phyloP scores from a whole-genome alignment of 352 stramenopile genomes.

The Phytophthora pseudosyringae region DNA sequence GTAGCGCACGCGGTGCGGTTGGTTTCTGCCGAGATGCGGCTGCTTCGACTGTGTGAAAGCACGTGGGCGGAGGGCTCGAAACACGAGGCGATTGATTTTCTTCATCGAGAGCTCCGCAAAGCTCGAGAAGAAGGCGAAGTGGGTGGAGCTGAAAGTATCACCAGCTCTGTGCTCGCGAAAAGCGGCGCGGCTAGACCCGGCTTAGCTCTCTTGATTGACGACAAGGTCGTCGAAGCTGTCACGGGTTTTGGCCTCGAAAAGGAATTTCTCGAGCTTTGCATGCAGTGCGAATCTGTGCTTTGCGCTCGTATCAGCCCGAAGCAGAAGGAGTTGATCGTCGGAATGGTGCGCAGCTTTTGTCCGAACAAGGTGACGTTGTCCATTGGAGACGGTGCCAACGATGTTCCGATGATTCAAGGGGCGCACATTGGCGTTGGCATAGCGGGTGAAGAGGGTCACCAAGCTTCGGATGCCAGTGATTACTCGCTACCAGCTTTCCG shows the following conservation, averaged over 20 bases:
- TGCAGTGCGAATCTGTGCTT: conserved; percentile 94
- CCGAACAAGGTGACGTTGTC: conserved; percentile 72
- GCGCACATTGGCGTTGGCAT: conserved; percentile 75
- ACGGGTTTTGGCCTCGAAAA: conserved; percentile 41
- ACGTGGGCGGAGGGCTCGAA: conserved; percentile 35
- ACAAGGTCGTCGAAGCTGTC: conserved; percentile 56
- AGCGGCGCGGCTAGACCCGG: conserved; percentile 1
- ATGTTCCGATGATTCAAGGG: conserved; percentile 93
- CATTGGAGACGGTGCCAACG: conserved; percentile 92
- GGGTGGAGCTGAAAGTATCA: not conserved
- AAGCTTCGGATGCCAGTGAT: conserved; percentile 90
- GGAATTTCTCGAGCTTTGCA: conserved; percentile 55
- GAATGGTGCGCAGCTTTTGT: conserved; percentile 81
- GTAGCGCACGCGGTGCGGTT: conserved; percentile 61
- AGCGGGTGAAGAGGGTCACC: conserved; percentile 69
- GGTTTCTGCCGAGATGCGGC: conserved; percentile 58
- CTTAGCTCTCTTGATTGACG: conserved; percentile 57
- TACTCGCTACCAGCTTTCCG: conserved; percentile 91
- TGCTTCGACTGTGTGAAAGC: conserved; percentile 48
- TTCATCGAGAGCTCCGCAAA: conserved; percentile 35
- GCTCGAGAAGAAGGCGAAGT: conserved; percentile 14
- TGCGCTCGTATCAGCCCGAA: conserved; percentile 96
- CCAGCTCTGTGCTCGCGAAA: conserved; percentile 8
- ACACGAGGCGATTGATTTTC: conserved; percentile 30
- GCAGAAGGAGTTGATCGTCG: conserved; percentile 97